Base-by-base conservation (phyloP, 192 early-diverging fungal species). In the Spinellus fusiger region DNA sequence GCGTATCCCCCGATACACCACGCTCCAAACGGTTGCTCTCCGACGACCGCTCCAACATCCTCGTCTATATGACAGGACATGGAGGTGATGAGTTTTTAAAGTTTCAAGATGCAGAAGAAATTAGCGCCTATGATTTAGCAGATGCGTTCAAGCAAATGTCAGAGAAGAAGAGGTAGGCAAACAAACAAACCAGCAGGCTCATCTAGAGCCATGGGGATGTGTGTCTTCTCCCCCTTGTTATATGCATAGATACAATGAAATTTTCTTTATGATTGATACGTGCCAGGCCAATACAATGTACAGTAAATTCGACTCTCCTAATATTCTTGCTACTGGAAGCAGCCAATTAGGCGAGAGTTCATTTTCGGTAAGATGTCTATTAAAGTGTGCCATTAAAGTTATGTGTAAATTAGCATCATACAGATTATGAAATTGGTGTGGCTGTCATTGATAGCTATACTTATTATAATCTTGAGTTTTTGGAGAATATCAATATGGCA, bases 261-360 rank as follows among this genome's bases (percentile, higher is more conserved):
- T 99, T n/a, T 80, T 99, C 60, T 98, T 99, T 71, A 90, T 99
- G 81, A 91, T 95, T 51, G 97, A 99, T 67, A 99, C 97, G 0
- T 99, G 97, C 60, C 97, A 99, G 73, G 97, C 97, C 5, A 94
- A 93, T 60, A 93, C 95, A 8, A 93, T 99, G 92, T 99, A 89
- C 59, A 85, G 83, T 68, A 86, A 89, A 64, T 90, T 99, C 50
- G 86, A 93, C 50, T 92, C 95, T 16, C 94, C 95, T 9, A 96
- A 96, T 68, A 87, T 99, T 12, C 61, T 99, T 27, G 89, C 93
- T 52, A 93, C 93, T 9, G 94, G 95, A 27, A 94, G 92, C 23
- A 89, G 88, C 59, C 56, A 81, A 44, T 82, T 86, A 34, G 89
- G 90, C 25, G 87, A 99, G 62, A 96, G 88, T 73, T 97, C 94